Evolutionary conservation across 495 filamentous ascomycete genomes (phyloP), one percentile per base, ranked within the genome.

Genomic region (Rhypophila decipiens): DNA sequence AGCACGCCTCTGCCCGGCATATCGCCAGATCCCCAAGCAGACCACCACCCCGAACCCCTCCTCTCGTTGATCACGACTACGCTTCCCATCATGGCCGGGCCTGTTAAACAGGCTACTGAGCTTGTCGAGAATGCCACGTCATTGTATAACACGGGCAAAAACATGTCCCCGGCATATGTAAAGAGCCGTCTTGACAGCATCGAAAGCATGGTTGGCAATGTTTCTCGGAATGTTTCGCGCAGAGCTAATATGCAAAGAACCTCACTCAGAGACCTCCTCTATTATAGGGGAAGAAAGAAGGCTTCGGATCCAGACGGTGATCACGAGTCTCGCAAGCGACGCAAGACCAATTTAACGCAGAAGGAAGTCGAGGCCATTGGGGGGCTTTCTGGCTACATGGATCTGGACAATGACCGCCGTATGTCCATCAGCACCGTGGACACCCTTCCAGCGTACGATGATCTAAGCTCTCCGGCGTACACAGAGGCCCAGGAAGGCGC

Each of bases 211-310:
- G 79, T 96, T 24, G 87, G 83, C 39, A 88, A 83, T 56, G 88
- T 86, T 1, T 86, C 95, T 2, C 81, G 83, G n/a, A 84, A 75
- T 2, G 85, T 95, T 4, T 82, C 86, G 15, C 78, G 87, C 3
- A 80, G 83, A 41, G 94, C 88, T 0, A 90, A 90, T 22, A 83
- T 95, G 0, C 89, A 96, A 59, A 79, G 83, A 39, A 86, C 17
- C 67, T 95, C 18, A 74, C 91, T 41, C 88, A 88, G 78, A 87
- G n/a, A n/a, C n/a, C n/a, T n/a, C n/a, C n/a, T n/a, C n/a, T n/a
- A n/a, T 87, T 47, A 69, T 91, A 7, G 71, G 39, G 47, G 22
- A 38, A 68, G 70, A 23, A 58, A 60, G 29, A 56, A 64, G 21
- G 52, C 65, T n/a, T 51, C 63, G 3, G 74, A 78, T 29, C 42